Conservation (phyloP, 768 basidiomycete species). For the Lactarius pseudohatsudake region DNA sequence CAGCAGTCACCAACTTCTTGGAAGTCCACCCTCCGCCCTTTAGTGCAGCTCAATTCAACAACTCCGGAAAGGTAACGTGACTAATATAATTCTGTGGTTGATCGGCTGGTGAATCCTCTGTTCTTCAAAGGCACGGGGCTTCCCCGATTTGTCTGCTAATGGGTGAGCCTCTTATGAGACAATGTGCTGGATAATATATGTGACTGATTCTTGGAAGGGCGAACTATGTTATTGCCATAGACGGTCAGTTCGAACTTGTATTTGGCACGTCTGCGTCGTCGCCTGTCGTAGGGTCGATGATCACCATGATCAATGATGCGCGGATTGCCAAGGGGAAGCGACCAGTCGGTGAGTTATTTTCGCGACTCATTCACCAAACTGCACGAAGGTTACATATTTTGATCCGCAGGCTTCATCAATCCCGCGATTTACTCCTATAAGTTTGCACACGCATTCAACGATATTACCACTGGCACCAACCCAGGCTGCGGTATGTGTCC, state of each 20-base stretch:
- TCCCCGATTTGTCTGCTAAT: conserved; percentile 39
- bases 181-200: neutral
- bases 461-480: conserved; percentile 33
- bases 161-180: conserved; percentile 30
- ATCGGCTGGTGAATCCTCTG: neutral
- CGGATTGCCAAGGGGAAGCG: conserved; percentile 38
- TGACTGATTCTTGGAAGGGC: conserved; percentile 27
- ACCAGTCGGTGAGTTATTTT: conserved; percentile 35
- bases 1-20: conserved; percentile 35
- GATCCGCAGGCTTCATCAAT: conserved; percentile 46
- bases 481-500: conserved; percentile 28
- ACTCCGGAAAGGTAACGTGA: conserved; percentile 34
- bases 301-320: conserved; percentile 42
- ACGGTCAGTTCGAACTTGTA: conserved; percentile 36
- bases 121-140: conserved; percentile 32
- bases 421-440: conserved; percentile 44
- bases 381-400: neutral
- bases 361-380: neutral
- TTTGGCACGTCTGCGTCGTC: conserved; percentile 42
- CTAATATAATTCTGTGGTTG: neutral
- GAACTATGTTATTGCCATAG: conserved; percentile 37
- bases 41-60: conserved; percentile 37
- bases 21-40: conserved; percentile 38
- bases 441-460: conserved; percentile 32
- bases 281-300: conserved; percentile 38